These are phyloP conservation scores for Kwoniella mangroviensis DNA, from an alignment of 768 basidiomycete genomes.

Conservation along the genomic window DNA sequence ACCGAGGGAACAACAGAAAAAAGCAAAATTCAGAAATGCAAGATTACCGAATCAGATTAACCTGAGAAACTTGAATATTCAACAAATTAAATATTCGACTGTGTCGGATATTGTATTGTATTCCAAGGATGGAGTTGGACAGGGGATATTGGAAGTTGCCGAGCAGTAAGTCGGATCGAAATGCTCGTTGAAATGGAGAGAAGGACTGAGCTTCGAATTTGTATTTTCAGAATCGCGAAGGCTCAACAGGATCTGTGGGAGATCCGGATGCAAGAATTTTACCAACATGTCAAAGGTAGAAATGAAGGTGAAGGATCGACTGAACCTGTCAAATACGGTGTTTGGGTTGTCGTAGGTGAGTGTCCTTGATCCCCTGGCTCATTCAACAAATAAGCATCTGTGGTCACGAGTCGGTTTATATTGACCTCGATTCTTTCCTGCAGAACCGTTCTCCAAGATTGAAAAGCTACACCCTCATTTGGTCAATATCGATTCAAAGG, in stretches of 20 bases:
- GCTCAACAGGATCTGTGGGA: conserved; percentile 53
- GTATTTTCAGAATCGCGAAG: conserved; percentile 42
- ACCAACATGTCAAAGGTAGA: conserved; percentile 22
- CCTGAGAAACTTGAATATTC: conserved; percentile 55
- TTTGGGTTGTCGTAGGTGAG: conserved; percentile 56
- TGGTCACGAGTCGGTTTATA: background rate
- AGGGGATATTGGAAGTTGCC: conserved; percentile 51
- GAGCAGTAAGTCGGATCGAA: conserved; percentile 37
- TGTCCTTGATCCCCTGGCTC: background rate
- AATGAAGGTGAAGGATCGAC: conserved; percentile 36
- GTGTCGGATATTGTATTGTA: conserved; percentile 57
- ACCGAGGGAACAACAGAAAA: background rate
- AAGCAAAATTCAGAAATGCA: conserved; percentile 40
- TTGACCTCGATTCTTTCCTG: background rate
- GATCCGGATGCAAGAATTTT: conserved; percentile 45
- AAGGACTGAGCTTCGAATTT: background rate
- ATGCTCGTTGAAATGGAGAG: background rate
- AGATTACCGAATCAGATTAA: conserved; percentile 51
- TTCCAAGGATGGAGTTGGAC: conserved; percentile 42
- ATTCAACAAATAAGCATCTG: background rate
- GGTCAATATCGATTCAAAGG: conserved; percentile 47
- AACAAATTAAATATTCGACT: conserved; percentile 58
- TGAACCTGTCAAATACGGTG: conserved; percentile 54
- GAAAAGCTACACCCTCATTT: conserved; percentile 45
- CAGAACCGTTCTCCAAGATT: conserved; percentile 56